Evolutionary conservation across 192 early-diverging fungal genomes (phyloP).

Genomic region (Coemansia sp.): DNA sequence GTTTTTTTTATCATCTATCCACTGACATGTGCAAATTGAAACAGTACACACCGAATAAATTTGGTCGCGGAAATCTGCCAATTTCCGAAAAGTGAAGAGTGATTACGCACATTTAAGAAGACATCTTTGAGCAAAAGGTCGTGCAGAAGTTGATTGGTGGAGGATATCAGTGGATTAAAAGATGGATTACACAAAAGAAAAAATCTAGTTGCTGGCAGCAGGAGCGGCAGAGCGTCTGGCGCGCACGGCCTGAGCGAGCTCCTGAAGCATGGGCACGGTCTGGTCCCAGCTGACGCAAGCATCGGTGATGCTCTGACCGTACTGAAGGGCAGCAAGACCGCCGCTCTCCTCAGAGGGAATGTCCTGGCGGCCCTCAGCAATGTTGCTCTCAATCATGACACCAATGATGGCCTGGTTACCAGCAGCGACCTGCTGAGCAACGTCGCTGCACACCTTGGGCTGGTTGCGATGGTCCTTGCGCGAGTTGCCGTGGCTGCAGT

Average conservation of each 20-base stretch:
- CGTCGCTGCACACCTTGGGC: conserved; percentile 62
- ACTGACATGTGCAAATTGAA: too few relatives aligned
- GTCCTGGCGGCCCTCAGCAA: conserved; percentile 84
- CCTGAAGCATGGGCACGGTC: conserved; percentile 71
- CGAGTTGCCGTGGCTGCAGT: conserved; percentile 93
- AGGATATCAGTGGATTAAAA: too few relatives aligned
- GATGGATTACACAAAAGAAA: not conserved
- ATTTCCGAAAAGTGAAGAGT: too few relatives aligned
- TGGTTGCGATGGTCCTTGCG: conserved; percentile 88
- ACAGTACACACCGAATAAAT: too few relatives aligned
- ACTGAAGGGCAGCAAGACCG: conserved; percentile 64
- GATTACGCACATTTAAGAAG: too few relatives aligned
- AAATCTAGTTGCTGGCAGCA: not conserved
- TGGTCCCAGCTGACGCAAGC: conserved; percentile 87
- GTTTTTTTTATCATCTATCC: too few relatives aligned
- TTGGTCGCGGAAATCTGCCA: too few relatives aligned
- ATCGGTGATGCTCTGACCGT: conserved; percentile 91
- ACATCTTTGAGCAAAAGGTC: too few relatives aligned
- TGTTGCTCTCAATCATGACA: conserved; percentile 93
- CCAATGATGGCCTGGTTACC: conserved; percentile 69
- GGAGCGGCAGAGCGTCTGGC: conserved; percentile 42
- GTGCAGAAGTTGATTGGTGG: too few relatives aligned
- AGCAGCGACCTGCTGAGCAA: conserved; percentile 70
- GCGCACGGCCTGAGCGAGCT: conserved; percentile 75
- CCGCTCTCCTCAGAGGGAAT: conserved; percentile 61